Base-by-base conservation (phyloP, 2,329 filamentous ascomycete genomes). In the Neospermospora avenae region DNA sequence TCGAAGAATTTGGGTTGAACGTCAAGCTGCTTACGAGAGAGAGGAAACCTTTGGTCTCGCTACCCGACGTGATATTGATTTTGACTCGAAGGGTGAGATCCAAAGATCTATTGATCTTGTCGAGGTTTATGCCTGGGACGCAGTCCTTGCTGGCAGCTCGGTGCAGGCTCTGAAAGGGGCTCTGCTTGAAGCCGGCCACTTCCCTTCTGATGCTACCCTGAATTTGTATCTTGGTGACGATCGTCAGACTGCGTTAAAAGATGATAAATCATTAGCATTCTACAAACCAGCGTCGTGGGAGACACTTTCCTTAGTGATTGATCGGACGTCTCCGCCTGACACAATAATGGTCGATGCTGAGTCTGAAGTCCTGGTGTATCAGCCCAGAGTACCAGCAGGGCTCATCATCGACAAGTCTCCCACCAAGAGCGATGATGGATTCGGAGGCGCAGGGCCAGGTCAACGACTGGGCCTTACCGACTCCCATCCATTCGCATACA, bases 61-160 rank as follows among this genome's bases (percentile, higher is more conserved):
- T 10, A 34, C 11, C 14, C 39, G 52, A 37, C 16, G 4, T 28
- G 22, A 45, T n/a, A 46, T 55, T n/a, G 48, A 37, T 49, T 14
- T 41, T 51, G 54, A 60, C 31, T 24, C n/a, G 8, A 39, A 28
- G 25, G 53, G 58, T 7, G 13, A 16, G 18, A 48, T 31, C 22
- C 16, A 24, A 13, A 56, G 56, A 16, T 25, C 18, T 24, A n/a
- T 25, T 5, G 42, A 44, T 18, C 60, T 58, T 3, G 25, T 58
- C 39, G 63, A 65, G 31, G 53, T 22, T 11, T 66, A 65, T 48
- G 28, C 24, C 25, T 65, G 60, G 25, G 55, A 58, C 28, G 58
- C 53, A 6, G 41, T 45, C 5, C 57, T 60, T 5, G 10, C 35
- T 1, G 25, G 22, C 3, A 66, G 56, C 16, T 54, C 46, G 11